Base-by-base conservation (phyloP, 345 rosid species). In the Populus ilicifolia region DNA sequence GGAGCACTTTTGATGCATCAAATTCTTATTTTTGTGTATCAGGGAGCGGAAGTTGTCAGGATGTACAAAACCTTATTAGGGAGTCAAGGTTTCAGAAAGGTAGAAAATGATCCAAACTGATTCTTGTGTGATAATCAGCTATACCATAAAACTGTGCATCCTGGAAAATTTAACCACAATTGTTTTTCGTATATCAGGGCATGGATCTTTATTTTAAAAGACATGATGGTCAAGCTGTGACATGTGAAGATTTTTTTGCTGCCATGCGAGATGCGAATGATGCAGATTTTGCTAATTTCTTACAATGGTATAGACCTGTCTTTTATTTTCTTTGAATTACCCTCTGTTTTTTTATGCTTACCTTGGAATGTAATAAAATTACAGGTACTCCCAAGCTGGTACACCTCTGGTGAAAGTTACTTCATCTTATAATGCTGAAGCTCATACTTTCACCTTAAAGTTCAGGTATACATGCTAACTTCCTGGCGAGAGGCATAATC, bases 1-100 rank as follows among this genome's bases (percentile, higher is more conserved):
- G 59, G 67, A 64, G 73, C 27, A 38, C 61, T 48, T 25, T 63
- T 83, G 70, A 83, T 50, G 33, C 35, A 36, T 67, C 16, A 4
- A 50, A 8, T 30, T 0, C 29, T 72, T n/a, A 30, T 8, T 68
- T 16, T 23, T 62, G 14, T 70, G 20, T 77, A 43, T 75, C 82
- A 96, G 99, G 99, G 99, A 86, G 99, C 98, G 80, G 98, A 96
- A 88, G 99, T 94, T 75, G 99, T 96, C 70, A 88, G 98, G 96
- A 96, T 96, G 99, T 96, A 96, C 97, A 96, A 96, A 88, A 96
- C 98, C 78, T 81, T 96, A 75, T 82, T 96, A 63, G 99, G 98
- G 74, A 90, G 81, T 81, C 85, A 89, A 79, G 99, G 99, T 50
- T 96, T 96, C 85, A 87, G 96, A 79, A 91, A 92, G 93, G 99